Evolutionary conservation across 176 grass and related monocot species (phyloP), one percentile per base, ranked within the genome.

Genomic region (Rhipidocladum racemiflorum): DNA sequence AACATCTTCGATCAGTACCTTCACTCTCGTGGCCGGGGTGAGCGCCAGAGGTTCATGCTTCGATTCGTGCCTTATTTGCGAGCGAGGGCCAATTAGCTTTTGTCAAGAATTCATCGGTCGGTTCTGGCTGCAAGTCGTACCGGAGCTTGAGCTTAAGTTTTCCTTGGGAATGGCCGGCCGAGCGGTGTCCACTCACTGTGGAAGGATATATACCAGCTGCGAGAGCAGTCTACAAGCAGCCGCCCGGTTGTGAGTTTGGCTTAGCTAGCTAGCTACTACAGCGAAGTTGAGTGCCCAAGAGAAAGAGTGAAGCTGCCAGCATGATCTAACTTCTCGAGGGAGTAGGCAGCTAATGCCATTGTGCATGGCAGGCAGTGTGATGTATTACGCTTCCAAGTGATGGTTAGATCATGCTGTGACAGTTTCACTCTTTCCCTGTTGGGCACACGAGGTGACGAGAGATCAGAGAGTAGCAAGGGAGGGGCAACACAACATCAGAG

Each of bases 251-350:
- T 1, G 78, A 57, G 65, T 51, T 28, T 9, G 30, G 30, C 62
- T n/a, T n/a, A n/a, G n/a, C n/a, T n/a, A n/a, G n/a, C n/a, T n/a
- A n/a, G n/a, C n/a, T n/a, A n/a, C n/a, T 29, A 16, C 59, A 12
- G 27, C 14, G 2, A 15, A 61, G 13, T 7, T 35, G 63, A 40
- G 91, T 89, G 85, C 81, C 87, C 82, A 72, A 83, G 87, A 42
- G 89, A 94, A 93, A 74, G 74, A 83, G 85, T 96, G 93, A 96
- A 96, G 93, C 93, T 92, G 93, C 93, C 93, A 96, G 93, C 93
- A 96, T 92, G 93, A 96, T 96, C 90, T 96, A 89, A 78, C 91
- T 70, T 50, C 4, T 0, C 28, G 24, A 5, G 21, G 25, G 56
- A 23, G 72, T 0, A 24, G 10, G 29, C 24, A n/a, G n/a, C n/a